Evolutionary conservation across 1,139 yeast species (phyloP).

Genomic region (Zygoascus sp.): DNA sequence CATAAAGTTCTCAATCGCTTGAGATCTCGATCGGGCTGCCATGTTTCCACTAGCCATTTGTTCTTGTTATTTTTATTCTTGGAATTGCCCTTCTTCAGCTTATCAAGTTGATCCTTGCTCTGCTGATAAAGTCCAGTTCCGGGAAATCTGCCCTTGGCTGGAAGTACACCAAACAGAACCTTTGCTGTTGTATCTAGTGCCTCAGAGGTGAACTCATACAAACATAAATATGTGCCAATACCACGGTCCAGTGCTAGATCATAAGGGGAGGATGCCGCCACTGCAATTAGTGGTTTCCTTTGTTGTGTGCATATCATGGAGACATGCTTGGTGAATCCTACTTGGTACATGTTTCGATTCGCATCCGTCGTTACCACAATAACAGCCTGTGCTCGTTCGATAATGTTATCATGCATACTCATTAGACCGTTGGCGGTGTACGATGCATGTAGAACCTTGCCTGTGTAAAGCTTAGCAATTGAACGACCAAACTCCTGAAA

Average conservation of each 20-base stretch:
- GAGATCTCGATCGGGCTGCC: conserved; percentile 51
- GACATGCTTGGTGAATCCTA: conserved; percentile 59
- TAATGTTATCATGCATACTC: conserved; percentile 52
- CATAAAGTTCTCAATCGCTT: conserved; percentile 44
- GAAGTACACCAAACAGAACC: conserved; percentile 51
- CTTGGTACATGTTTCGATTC: conserved; percentile 58
- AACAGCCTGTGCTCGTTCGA: conserved; percentile 53
- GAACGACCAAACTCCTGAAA: conserved; percentile 41
- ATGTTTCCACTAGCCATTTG: conserved; percentile 61
- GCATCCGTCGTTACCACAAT: conserved; percentile 62
- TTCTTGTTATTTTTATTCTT: conserved; percentile 20
- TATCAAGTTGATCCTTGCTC: conserved; percentile 15
- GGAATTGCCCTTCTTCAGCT: conserved; percentile 10
- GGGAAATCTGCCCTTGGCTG: conserved; percentile 55
- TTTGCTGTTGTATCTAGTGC: conserved; percentile 49
- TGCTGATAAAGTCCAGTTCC: conserved; percentile 40
- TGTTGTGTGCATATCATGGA: conserved; percentile 50
- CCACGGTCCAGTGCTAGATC: conserved; percentile 54
- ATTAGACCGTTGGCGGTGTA: conserved; percentile 65
- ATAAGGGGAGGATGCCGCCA: conserved; percentile 64
- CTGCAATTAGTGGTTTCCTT: conserved; percentile 54
- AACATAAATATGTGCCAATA: conserved; percentile 56
- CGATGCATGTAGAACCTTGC: conserved; percentile 55
- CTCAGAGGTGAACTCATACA: conserved; percentile 55
- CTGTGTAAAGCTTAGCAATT: conserved; percentile 32